A percentile compares a stretch with the other conserved stretches of the same genome.
phyloP scores from a whole-genome alignment of 2,329 filamentous ascomycete species.

The Aureobasidium namibiae region DNA sequence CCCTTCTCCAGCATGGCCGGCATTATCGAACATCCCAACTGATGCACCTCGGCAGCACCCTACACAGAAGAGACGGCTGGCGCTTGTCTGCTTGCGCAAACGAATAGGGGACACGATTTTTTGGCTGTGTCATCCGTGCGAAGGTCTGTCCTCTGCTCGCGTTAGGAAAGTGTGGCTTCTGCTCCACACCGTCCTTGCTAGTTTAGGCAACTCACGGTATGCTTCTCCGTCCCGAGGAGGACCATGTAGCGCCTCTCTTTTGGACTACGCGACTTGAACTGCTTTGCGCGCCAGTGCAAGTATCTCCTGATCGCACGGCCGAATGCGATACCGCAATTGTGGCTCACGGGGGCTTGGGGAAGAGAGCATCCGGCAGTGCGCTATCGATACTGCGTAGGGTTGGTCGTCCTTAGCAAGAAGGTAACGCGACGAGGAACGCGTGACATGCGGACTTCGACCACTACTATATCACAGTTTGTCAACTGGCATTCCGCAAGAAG shows the following conservation, averaged over 20 bases:
- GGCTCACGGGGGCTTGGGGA: not conserved
- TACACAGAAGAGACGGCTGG: not conserved
- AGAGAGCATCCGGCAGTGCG: not conserved
- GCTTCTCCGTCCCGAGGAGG: not conserved
- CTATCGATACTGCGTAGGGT: not conserved
- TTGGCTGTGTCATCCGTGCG: not conserved
- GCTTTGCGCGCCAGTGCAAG: not conserved
- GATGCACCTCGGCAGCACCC: not conserved
- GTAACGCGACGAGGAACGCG: not conserved
- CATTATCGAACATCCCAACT: not conserved
- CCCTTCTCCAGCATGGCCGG: not conserved
- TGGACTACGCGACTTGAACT: not conserved
- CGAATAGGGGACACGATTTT: constrained; percentile 1
- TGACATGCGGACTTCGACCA: not conserved
- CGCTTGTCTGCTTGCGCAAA: not conserved
- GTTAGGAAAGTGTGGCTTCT: not conserved
- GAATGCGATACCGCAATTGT: not conserved
- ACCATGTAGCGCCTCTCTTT: not conserved
- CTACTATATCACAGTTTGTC: not conserved
- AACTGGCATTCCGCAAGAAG: not conserved
- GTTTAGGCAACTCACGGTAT: not conserved
- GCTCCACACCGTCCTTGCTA: not conserved
- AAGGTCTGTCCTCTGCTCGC: not conserved
- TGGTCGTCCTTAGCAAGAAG: not conserved
- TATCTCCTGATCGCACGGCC: not conserved